Evolutionary conservation across 352 stramenopile genomes (phyloP), one percentile per base, ranked within the genome.

Genomic region (Pythium rhizo-oryzae): DNA sequence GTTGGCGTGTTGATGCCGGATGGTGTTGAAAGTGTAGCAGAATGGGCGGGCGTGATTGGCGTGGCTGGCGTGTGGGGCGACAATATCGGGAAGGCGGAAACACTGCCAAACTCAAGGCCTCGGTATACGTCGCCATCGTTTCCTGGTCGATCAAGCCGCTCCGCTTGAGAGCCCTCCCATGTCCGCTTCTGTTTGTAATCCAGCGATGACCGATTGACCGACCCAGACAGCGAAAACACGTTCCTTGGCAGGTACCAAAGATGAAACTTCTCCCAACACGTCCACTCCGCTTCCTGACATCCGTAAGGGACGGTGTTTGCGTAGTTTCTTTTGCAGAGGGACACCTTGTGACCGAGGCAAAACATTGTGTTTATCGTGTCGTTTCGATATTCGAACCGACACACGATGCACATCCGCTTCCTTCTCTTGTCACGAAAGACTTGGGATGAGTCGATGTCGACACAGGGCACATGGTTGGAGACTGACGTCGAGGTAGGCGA

Each of bases 211-310:
- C 51, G 51, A 12, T 57, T 57, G 25, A 57, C 16, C 23, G 37
- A 39, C n/a, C 49, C 49, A 19, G 15, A 19, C 23, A 24, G 16
- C 7, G 51, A 57, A 28, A 57, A 57, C 2, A 57, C 24, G 16
- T 57, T 43, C 24, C 51, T 57, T 24, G 51, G 51, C 9, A 43
- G 51, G 51, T 43, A 57, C 9, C 25, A 57, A 6, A 39, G 18
- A 41, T 57, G 51, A 12, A 43, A 60, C 16, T 60, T 60, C 35
- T 60, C 33, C 35, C 53, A 60, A 25, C 53, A 60, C 23, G 53
- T 60, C 53, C 53, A 60, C 30, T 59, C 53, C 28, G 30, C 28
- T 59, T 59, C 30, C 35, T 59, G 53, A 47, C 53, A 59, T 25
- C 53, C 53, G 51, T 57, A 57, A 8, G 51, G 51, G 51, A 57